These are phyloP conservation scores for Cyclostephanos tholiformis DNA, from an alignment of 108 stramenopile species.

Conservation along the genomic window DNA sequence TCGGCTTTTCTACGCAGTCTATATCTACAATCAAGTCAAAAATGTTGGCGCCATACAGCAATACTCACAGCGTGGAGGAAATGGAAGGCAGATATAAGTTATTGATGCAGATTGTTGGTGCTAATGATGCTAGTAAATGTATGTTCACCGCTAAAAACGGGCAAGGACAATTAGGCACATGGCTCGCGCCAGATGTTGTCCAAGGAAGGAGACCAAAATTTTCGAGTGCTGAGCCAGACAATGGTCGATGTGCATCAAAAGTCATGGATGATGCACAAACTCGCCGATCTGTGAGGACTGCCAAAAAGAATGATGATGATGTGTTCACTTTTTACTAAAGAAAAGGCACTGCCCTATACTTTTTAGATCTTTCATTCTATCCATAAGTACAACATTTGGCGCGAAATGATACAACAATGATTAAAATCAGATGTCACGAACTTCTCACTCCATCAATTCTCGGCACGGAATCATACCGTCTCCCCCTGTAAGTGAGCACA, in stretches of 20 bases:
- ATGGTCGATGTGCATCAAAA: not conserved
- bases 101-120: slow-evolving; percentile 15
- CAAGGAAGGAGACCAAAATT: slow-evolving; percentile 2
- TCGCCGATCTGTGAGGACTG: slow-evolving; percentile 10
- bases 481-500: slow-evolving; percentile 75
- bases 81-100: slow-evolving; percentile 36
- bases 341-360: not conserved
- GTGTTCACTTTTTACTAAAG: slow-evolving; percentile 1
- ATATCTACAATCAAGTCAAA: slow-evolving; percentile 43
- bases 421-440: not conserved
- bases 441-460: slow-evolving; percentile 75
- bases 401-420: not conserved
- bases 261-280: not conserved
- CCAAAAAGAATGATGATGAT: not conserved
- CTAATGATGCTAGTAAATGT: slow-evolving; percentile 1
- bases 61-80: slow-evolving; percentile 11
- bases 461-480: slow-evolving; percentile 76
- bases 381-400: not conserved
- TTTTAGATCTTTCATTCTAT: not conserved
- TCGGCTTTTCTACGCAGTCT: slow-evolving; percentile 11
- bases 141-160: not conserved
- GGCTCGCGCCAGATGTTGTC: slow-evolving; percentile 25
- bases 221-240: not conserved
- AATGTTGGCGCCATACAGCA: slow-evolving; percentile 9
- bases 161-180: slow-evolving; percentile 16